These are phyloP conservation scores for Sonneratia alba DNA, from an alignment of 345 rosid genomes.

Conservation along the genomic window DNA sequence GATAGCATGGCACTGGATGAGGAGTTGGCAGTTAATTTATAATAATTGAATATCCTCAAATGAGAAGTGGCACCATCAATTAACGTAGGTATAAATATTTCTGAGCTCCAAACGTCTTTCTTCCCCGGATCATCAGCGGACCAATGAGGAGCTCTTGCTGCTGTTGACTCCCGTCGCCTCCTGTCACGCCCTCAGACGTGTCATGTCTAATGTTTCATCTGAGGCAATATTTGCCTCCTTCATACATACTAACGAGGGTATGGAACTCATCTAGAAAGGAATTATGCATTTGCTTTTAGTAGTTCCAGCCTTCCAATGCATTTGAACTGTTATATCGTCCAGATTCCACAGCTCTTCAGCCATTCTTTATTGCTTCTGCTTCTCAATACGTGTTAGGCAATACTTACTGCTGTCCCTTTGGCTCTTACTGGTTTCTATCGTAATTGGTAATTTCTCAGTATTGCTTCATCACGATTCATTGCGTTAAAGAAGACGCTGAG, in stretches of 20 bases:
- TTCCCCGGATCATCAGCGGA: slow-evolving; percentile 39
- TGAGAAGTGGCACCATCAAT: no score
- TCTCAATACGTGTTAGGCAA: slow-evolving; percentile 90
- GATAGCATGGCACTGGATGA: no score
- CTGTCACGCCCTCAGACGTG: slow-evolving; percentile 91
- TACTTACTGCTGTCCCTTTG: slow-evolving; percentile 68
- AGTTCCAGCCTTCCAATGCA: neutral
- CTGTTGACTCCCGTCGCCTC: slow-evolving; percentile 87
- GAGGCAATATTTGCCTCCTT: slow-evolving; percentile 98
- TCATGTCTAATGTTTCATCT: slow-evolving; percentile 83
- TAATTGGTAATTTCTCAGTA: slow-evolving; percentile 40
- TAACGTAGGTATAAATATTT: no score
- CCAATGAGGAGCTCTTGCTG: slow-evolving; percentile 59
- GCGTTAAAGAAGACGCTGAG: neutral
- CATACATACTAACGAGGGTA: slow-evolving; percentile 90
- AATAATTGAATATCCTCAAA: no score
- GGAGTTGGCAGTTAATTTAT: no score
- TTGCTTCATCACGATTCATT: neutral
- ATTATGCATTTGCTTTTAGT: neutral
- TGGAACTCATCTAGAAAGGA: neutral
- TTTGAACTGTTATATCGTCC: neutral
- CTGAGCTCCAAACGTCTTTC: neutral
- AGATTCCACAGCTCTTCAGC: slow-evolving; percentile 68
- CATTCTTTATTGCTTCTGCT: slow-evolving; percentile 94
- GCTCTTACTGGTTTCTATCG: slow-evolving; percentile 87